Evolutionary conservation across 2,329 filamentous ascomycete species (phyloP), one percentile per base, ranked within the genome.

Genomic region (Botrytis sinoallii): DNA sequence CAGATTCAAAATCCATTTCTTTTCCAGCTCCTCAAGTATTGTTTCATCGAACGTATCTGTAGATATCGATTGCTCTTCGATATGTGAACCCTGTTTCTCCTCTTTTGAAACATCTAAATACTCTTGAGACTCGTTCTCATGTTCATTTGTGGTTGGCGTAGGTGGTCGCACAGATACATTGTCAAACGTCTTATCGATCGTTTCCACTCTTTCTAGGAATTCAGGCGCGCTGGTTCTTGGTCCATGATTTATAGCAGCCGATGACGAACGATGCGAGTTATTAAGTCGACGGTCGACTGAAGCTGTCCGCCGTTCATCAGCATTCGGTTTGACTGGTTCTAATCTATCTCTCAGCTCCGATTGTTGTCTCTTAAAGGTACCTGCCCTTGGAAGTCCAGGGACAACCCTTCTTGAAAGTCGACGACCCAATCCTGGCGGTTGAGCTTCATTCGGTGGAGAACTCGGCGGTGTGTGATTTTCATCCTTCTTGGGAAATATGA

Each of bases 1-100:
- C 75, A 98, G 87, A 80, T 99, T 99, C 78, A 99, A 86, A 75
- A 99, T 98, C 96, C 96, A 99, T 79, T 89, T 91, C 75, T 87
- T 89, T 80, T 98, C 94, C 72, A 98, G 87, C 82, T 98, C 95
- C 76, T 93, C 89, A 76, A 92, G 89, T 77, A 97, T 88, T 78
- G 89, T 85, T 70, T 86, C 84, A 71, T 92, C 89, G 79, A 92
- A 88, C 25, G 80, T 76, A 72, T 77, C 79, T 60, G 77, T 79
- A 71, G 79, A 79, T 71, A 81, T 76, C 67, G 77, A 79, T 75
- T 77, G 71, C 35, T 79, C 78, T 48, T 80, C 78, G 35, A 79
- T 72, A 70, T 75, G 72, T 7, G 76, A 77, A 8, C 76, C 60
- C 5, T 76, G 78, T 42, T 79, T 79, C 32, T 77, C 66, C 4